Evolutionary conservation across 495 filamentous ascomycete genomes (phyloP).

Genomic region (Staphylotrichum longicolle): DNA sequence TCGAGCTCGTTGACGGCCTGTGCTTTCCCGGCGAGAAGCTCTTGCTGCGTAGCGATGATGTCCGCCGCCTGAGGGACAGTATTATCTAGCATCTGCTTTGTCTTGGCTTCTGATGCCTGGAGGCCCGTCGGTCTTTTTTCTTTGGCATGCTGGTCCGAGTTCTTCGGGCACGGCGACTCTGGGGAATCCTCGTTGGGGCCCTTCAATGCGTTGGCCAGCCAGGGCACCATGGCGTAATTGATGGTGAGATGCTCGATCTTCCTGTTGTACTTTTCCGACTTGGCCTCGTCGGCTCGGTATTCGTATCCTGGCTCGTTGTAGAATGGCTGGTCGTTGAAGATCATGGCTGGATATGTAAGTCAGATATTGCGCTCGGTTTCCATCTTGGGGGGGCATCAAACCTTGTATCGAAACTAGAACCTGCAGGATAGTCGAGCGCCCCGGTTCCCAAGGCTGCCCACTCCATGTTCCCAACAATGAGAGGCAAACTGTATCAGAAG

Average conservation of each 20-base stretch:
- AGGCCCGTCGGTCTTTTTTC: no score
- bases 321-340: constrained; percentile 56
- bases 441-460: constrained; percentile 53
- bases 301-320: constrained; percentile 58
- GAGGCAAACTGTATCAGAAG: constrained; percentile 48
- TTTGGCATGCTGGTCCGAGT: no score
- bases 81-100: no score
- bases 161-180: no score
- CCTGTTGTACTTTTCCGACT: constrained; percentile 39
- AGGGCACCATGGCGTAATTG: constrained; percentile 47
- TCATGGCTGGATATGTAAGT: constrained; percentile 43
- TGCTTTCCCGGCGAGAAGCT: no score
- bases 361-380: background rate
- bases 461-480: constrained; percentile 59
- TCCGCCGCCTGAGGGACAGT: no score
- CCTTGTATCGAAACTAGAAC: constrained; percentile 60
- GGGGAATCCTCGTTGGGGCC: no score
- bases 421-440: constrained; percentile 55
- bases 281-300: constrained; percentile 18
- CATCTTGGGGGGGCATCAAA: constrained; percentile 10
- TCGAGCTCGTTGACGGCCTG: no score
- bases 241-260: constrained; percentile 41
- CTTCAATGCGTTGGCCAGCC: constrained; percentile 37
- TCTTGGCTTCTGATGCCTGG: no score
- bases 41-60: no score